Evolutionary conservation across 148 eudicot species (phyloP).

Genomic region (Rhododendron vialii): DNA sequence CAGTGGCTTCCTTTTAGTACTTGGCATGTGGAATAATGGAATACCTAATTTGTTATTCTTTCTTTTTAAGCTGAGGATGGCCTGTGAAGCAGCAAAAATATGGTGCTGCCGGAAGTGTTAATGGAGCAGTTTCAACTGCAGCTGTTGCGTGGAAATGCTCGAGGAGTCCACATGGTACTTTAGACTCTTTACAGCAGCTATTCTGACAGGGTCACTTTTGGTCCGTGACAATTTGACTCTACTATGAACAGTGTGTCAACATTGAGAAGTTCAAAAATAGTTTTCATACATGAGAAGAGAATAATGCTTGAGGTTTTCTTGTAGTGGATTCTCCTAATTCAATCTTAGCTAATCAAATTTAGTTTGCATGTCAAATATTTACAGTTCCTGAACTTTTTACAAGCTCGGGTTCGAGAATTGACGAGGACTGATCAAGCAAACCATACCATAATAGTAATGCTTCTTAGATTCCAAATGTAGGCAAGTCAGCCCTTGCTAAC

Average conservation of each 20-base stretch:
- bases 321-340: not conserved
- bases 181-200: not conserved
- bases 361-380: slow-evolving; percentile 12
- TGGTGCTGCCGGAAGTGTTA: slow-evolving; percentile 53
- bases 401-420: slow-evolving; percentile 57
- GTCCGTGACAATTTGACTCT: not conserved
- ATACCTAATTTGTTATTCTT: not conserved
- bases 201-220: not conserved
- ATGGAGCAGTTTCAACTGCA: slow-evolving; percentile 73
- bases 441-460: slow-evolving; percentile 49
- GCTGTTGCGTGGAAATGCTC: slow-evolving; percentile 73
- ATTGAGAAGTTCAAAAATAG: not conserved
- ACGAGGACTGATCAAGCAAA: slow-evolving; percentile 30
- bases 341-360: not conserved
- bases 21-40: not conserved
- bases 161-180: slow-evolving; percentile 70
- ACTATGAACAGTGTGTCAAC: not conserved
- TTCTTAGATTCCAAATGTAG: slow-evolving; percentile 77
- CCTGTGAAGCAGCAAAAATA: slow-evolving; percentile 62
- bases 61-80: slow-evolving; percentile 53
- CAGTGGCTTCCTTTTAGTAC: not conserved
- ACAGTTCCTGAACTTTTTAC: slow-evolving; percentile 71
- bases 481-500: slow-evolving; percentile 83
- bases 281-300: not conserved
- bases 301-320: not conserved